Percentiles rank a stretch among this genome's conserved stretches.
Conservation (phyloP, 768 basidiomycete genomes). For the Suillus ampliporus region DNA sequence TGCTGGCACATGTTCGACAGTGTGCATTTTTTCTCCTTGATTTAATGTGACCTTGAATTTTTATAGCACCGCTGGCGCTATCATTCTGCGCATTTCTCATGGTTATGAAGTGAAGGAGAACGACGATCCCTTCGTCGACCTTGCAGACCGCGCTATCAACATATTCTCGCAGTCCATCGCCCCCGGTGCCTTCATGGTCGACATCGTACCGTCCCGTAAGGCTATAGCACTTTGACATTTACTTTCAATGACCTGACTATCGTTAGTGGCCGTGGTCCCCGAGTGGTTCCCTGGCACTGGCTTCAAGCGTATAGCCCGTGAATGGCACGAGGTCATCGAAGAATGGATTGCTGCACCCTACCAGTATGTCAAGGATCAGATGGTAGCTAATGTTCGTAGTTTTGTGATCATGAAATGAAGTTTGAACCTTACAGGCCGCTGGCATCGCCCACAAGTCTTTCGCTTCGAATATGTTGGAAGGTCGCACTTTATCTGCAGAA, state of each 20-base stretch:
- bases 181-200: conserved; percentile 53
- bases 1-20: conserved; percentile 53
- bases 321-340: no score
- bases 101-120: conserved; percentile 31
- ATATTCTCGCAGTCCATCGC: conserved; percentile 35
- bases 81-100: conserved; percentile 34
- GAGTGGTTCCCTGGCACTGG: conserved; percentile 52
- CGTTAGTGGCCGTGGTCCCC: conserved; percentile 50
- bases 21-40: conserved; percentile 24
- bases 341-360: no score
- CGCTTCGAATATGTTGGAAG: neutral
- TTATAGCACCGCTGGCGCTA: conserved; percentile 24
- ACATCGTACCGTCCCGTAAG: conserved; percentile 43
- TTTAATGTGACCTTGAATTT: no score
- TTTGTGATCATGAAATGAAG: no score
- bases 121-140: conserved; percentile 31
- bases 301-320: conserved; percentile 33
- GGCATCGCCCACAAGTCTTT: no score
- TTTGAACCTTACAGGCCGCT: no score
- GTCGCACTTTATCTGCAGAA: neutral
- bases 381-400: no score
- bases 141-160: conserved; percentile 30
- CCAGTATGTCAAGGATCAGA: no score
- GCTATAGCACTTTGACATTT: conserved; percentile 33
- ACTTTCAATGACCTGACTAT: conserved; percentile 30